These are phyloP conservation scores for Moesziomyces sp. DNA, from an alignment of 1,284 basidiomycete genomes.

Conservation along the genomic window DNA sequence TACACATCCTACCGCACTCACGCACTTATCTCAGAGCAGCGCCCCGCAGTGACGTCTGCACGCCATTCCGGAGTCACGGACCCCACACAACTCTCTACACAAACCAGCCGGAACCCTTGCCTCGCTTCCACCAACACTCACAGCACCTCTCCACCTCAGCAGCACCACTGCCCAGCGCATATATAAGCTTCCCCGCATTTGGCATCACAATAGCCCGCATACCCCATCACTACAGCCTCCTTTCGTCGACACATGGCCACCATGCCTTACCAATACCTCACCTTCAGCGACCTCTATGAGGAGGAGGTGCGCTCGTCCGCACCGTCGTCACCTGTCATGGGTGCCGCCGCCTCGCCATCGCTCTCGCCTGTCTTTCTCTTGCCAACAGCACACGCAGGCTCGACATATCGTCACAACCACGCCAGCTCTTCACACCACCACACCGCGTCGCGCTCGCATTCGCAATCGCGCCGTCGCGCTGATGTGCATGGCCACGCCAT, in stretches of 20 bases:
- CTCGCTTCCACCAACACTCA: constrained; percentile 2
- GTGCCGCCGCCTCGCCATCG: constrained; percentile 7
- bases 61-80: not conserved
- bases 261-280: constrained; percentile 48
- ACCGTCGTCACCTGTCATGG: constrained; percentile 41
- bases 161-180: not conserved
- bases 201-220: too few relatives aligned
- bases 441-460: not conserved
- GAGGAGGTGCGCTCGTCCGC: constrained; percentile 36
- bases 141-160: not conserved
- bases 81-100: too few relatives aligned
- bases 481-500: constrained; percentile 14
- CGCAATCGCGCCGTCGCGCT: constrained; percentile 4
- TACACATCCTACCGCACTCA: not conserved
- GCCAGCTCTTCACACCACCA: constrained; percentile 1
- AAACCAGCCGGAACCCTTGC: not conserved
- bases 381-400: constrained; percentile 10
- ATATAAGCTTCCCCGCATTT: not conserved
- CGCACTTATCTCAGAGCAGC: not conserved
- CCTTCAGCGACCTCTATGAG: constrained; percentile 52
- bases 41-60: not conserved
- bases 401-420: constrained; percentile 7
- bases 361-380: constrained; percentile 39
- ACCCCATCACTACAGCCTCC: not conserved
- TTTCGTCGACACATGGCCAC: not conserved